Conservation (phyloP, 1,284 basidiomycete species). For the Papiliotrema fonsecae region DNA sequence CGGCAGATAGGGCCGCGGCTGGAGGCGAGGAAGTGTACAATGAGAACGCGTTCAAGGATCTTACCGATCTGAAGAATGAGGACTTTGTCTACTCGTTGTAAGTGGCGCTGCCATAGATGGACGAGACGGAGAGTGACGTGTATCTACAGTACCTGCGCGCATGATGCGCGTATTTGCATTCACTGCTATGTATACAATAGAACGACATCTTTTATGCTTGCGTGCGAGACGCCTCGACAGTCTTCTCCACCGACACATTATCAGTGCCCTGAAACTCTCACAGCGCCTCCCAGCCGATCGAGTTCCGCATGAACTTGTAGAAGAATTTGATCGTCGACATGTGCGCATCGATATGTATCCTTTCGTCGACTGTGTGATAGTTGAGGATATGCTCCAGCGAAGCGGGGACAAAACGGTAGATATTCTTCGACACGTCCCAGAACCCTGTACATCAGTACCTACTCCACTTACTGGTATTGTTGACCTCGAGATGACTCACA, state of each 20-base stretch:
- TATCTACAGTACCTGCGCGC: no score
- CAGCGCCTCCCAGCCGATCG: conserved; percentile 10
- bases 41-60: conserved; percentile 50
- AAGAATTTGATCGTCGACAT: conserved; percentile 17
- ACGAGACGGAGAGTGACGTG: no score
- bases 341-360: conserved; percentile 21
- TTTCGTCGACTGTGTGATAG: conserved; percentile 26
- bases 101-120: no score
- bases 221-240: no score
- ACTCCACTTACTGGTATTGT: no score
- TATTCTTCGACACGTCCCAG: conserved; percentile 19
- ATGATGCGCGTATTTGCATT: no score
- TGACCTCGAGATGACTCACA: conserved; percentile 3
- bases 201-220: no score
- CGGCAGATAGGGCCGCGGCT: conserved; percentile 13
- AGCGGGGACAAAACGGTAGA: conserved; percentile 28
- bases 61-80: conserved; percentile 51
- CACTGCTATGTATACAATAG: no score
- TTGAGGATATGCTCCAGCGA: conserved; percentile 9
- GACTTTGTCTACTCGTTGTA: conserved; percentile 50
- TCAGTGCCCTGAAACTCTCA: no score
- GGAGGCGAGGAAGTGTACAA: conserved; percentile 29
- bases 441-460: conserved; percentile 6
- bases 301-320: conserved; percentile 16
- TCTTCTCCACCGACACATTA: no score